These are phyloP conservation scores for Cryptococcus neoformans DNA, from an alignment of 1,284 basidiomycete species.

Conservation along the genomic window DNA sequence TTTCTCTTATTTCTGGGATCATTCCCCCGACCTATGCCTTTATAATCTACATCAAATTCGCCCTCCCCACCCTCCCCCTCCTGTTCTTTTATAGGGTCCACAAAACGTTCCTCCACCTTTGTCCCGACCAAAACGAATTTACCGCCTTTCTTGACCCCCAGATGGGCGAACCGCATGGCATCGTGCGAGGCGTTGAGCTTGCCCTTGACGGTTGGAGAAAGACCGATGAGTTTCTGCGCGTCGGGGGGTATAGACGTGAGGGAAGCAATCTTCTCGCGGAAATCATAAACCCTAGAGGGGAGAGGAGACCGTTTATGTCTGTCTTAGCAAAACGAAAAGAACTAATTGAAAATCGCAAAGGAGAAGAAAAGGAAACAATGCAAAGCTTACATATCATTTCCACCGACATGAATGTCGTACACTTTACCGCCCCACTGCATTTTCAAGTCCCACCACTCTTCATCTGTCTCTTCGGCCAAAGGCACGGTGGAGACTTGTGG, in stretches of 20 bases:
- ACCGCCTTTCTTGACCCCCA: conserved; percentile 61
- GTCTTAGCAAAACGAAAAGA: too few relatives aligned
- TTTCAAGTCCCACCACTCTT: conserved; percentile 34
- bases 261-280: conserved; percentile 55
- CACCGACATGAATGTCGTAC: conserved; percentile 34
- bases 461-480: conserved; percentile 18
- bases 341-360: too few relatives aligned
- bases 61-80: background rate
- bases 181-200: conserved; percentile 74
- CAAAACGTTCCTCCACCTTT: conserved; percentile 75
- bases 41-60: conserved; percentile 61
- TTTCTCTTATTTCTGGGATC: conserved; percentile 75
- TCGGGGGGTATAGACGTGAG: conserved; percentile 78
- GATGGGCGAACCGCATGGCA: conserved; percentile 23
- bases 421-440: conserved; percentile 44
- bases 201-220: conserved; percentile 62
- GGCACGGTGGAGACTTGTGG: conserved; percentile 20
- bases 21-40: conserved; percentile 56
- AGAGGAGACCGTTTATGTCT: too few relatives aligned
- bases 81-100: conserved; percentile 55
- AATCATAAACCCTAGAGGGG: conserved; percentile 41
- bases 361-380: background rate
- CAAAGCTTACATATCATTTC: conserved; percentile 37
- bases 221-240: conserved; percentile 82
- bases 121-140: conserved; percentile 80